Percentiles rank a stretch among this genome's conserved stretches.
Evolutionary conservation across 2,329 filamentous ascomycete species (phyloP).

Genomic region (Diplodia sapinea): DNA sequence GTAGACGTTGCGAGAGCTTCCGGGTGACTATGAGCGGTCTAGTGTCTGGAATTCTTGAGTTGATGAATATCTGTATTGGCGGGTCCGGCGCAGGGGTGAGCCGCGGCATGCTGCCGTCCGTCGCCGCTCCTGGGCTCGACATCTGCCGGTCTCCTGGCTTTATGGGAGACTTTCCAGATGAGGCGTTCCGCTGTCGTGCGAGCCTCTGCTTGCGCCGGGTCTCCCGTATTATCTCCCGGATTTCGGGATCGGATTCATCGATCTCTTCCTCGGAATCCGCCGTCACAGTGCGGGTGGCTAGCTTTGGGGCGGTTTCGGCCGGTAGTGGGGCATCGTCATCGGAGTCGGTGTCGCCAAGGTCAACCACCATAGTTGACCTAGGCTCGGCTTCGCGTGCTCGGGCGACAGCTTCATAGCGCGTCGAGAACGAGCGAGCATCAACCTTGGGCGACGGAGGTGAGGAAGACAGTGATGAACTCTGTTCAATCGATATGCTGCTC

Average conservation of each 20-base stretch:
- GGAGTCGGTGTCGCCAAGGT: constrained; percentile 23
- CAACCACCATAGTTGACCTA: constrained; percentile 15
- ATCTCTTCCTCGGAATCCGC: constrained; percentile 39
- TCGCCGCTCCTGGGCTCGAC: not conserved
- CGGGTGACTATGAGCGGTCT: constrained; percentile 68
- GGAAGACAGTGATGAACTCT: not conserved
- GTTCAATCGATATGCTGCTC: not conserved
- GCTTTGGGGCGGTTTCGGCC: not conserved
- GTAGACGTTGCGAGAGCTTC: constrained; percentile 70
- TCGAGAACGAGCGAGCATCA: constrained; percentile 37
- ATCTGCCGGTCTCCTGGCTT: not conserved
- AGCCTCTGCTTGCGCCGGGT: constrained; percentile 29
- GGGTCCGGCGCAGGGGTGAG: constrained; percentile 50
- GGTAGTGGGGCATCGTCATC: not conserved
- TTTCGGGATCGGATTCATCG: constrained; percentile 41
- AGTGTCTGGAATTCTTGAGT: constrained; percentile 67
- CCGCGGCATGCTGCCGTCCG: constrained; percentile 11
- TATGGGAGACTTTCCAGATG: not conserved
- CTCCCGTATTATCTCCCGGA: constrained; percentile 39
- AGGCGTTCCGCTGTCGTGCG: not conserved
- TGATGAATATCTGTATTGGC: constrained; percentile 69
- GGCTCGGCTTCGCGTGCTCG: not conserved
- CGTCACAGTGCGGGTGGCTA: not conserved
- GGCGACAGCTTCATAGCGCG: constrained; percentile 39
- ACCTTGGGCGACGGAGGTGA: constrained; percentile 31